Evolutionary conservation across 1,284 basidiomycete species (phyloP).

Genomic region (Paramarasmius palmivorus): DNA sequence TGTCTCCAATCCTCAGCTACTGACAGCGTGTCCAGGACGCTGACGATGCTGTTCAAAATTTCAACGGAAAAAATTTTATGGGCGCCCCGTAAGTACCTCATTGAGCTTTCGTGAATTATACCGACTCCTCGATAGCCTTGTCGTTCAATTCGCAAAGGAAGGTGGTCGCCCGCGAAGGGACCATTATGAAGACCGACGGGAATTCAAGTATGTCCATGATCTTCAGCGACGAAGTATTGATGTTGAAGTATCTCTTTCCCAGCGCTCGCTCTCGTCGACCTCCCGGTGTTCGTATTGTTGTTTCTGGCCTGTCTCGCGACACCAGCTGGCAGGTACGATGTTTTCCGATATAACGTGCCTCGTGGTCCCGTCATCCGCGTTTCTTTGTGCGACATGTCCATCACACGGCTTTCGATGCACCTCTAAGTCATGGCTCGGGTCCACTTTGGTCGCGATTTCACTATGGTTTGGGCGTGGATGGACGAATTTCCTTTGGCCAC

Average conservation of each 20-base stretch:
- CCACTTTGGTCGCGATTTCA: too few species aligned
- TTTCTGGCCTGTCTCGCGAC: conserved; percentile 85
- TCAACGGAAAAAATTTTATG: conserved; percentile 87
- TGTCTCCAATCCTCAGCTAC: neutral
- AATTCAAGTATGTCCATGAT: conserved; percentile 23
- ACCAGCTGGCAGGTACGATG: conserved; percentile 95
- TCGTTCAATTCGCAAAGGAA: conserved; percentile 91
- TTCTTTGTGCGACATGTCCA: conserved; percentile 9
- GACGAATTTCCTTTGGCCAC: neutral
- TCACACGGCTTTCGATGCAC: conserved; percentile 1
- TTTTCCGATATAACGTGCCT: conserved; percentile 20
- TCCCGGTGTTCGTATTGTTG: conserved; percentile 80
- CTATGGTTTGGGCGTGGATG: neutral
- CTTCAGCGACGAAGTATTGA: neutral
- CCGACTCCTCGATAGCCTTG: conserved; percentile 57
- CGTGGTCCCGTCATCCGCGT: conserved; percentile 20
- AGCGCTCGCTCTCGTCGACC: conserved; percentile 69
- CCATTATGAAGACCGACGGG: conserved; percentile 55
- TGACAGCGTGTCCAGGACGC: conserved; percentile 65
- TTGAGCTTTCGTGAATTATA: neutral
- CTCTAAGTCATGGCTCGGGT: neutral
- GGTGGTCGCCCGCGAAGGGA: conserved; percentile 76
- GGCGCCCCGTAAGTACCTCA: conserved; percentile 68
- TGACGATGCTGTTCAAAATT: conserved; percentile 85
- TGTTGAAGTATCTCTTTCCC: conserved; percentile 12